Evolutionary conservation across 2,329 filamentous ascomycete genomes (phyloP).

Genomic region (Grosmannia serpens): DNA sequence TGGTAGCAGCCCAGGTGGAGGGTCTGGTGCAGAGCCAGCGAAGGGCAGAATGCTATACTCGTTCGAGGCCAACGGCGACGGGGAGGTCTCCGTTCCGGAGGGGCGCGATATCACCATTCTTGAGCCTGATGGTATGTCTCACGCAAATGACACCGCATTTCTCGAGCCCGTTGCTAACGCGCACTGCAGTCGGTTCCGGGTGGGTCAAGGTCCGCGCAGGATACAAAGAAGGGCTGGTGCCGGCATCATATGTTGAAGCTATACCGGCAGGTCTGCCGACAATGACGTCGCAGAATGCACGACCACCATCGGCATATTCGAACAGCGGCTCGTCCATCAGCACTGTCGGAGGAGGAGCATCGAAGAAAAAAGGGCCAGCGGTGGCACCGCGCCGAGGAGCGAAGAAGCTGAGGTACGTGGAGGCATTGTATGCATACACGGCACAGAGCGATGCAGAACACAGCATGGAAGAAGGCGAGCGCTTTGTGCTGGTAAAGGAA

Average conservation of each 20-base stretch:
- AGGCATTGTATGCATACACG: conserved; percentile 85
- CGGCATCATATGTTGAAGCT: conserved; percentile 72
- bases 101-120: conserved; percentile 67
- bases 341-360: conserved; percentile 18
- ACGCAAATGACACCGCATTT: no score
- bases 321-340: conserved; percentile 59
- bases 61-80: conserved; percentile 70
- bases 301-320: conserved; percentile 67
- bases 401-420: conserved; percentile 88
- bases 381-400: conserved; percentile 84
- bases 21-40: conserved; percentile 33
- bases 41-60: conserved; percentile 82
- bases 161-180: not conserved
- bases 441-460: conserved; percentile 80
- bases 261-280: conserved; percentile 33
- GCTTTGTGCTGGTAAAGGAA: conserved; percentile 77
- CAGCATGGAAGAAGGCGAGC: conserved; percentile 81
- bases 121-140: conserved; percentile 70
- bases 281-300: conserved; percentile 35
- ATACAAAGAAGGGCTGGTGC: conserved; percentile 72
- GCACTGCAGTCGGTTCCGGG: conserved; percentile 63
- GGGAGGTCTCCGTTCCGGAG: conserved; percentile 71
- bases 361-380: conserved; percentile 80
- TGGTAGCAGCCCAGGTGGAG: conserved; percentile 35
- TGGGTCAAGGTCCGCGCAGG: conserved; percentile 79